Percentiles rank a stretch among this genome's conserved stretches.
phyloP scores from a whole-genome alignment of 1,284 basidiomycete genomes.

The Mycena citricolor region DNA sequence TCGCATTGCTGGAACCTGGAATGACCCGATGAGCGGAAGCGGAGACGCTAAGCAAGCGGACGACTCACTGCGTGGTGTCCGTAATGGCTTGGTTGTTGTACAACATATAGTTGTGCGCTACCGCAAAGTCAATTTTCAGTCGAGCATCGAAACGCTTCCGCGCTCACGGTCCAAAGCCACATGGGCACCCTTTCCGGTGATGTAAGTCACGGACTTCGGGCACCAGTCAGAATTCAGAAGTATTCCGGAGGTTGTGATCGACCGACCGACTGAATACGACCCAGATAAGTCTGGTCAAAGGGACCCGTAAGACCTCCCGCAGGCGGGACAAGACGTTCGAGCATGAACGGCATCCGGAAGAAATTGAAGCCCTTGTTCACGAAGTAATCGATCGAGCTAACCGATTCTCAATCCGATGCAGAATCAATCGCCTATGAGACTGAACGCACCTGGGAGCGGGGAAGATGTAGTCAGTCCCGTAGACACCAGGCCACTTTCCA shows the following conservation, averaged over 20 bases:
- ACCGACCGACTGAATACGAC: constrained; percentile 45
- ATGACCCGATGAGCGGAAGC: constrained; percentile 8
- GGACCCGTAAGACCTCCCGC: constrained; percentile 51
- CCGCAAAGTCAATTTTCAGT: constrained; percentile 7
- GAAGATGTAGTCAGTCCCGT: constrained; percentile 33
- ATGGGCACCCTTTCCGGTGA: constrained; percentile 58
- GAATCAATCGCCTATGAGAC: background rate
- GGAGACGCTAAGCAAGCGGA: background rate
- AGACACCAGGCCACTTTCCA: constrained; percentile 42
- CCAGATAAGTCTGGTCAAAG: constrained; percentile 54
- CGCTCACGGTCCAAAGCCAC: constrained; percentile 55
- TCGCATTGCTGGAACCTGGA: constrained; percentile 52
- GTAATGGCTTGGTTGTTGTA: constrained; percentile 53
- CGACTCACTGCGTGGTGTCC: constrained; percentile 45
- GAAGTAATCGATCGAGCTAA: constrained; percentile 41
- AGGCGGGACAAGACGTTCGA: constrained; percentile 56
- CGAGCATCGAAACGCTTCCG: background rate
- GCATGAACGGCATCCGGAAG: constrained; percentile 58
- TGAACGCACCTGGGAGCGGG: constrained; percentile 12
- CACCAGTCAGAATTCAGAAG: background rate
- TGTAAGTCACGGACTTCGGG: constrained; percentile 60
- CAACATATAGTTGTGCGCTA: constrained; percentile 61
- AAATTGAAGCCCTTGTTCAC: constrained; percentile 57
- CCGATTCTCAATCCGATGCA: constrained; percentile 5
- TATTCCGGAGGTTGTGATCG: background rate